A percentile compares a stretch with the other conserved stretches of the same genome.
Conservation (phyloP, 768 basidiomycete species). For the Russula sp. region DNA sequence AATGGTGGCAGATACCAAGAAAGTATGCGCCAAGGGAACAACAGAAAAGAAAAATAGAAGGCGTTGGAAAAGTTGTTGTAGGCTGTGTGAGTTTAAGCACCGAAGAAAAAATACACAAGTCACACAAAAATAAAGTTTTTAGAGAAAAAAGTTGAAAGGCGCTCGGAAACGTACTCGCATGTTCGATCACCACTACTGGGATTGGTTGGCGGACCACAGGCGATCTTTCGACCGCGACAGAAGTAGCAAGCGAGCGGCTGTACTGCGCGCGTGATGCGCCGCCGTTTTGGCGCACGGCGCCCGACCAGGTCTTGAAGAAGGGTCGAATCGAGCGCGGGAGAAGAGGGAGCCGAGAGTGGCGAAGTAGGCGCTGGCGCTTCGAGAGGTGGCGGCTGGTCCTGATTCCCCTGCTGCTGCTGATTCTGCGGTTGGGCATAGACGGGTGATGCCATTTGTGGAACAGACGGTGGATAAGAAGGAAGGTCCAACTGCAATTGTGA, state of each 20-base stretch:
- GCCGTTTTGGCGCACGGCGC: constrained; percentile 25
- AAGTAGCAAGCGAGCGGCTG: constrained; percentile 28
- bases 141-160: too few species aligned
- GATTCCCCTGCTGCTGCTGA: not conserved
- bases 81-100: too few species aligned
- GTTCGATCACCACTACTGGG: constrained; percentile 14
- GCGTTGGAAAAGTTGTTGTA: too few species aligned
- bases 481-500: not conserved
- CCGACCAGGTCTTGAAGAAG: not conserved
- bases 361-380: constrained; percentile 11
- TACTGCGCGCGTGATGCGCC: constrained; percentile 20
- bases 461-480: not conserved
- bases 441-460: constrained; percentile 7
- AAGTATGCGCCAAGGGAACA: not conserved
- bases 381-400: not conserved
- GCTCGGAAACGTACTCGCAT: constrained; percentile 22
- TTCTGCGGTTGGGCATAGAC: not conserved
- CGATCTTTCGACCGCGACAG: constrained; percentile 28
- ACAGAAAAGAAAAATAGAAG: not conserved
- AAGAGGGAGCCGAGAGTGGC: not conserved
- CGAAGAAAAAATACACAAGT: not conserved
- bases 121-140: not conserved
- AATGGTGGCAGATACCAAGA: not conserved
- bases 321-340: not conserved
- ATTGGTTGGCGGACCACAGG: constrained; percentile 18